A percentile compares a stretch with the other conserved stretches of the same genome.
These are phyloP conservation scores for Acidomyces sp. DNA, from an alignment of 495 filamentous ascomycete species.

Conservation along the genomic window DNA sequence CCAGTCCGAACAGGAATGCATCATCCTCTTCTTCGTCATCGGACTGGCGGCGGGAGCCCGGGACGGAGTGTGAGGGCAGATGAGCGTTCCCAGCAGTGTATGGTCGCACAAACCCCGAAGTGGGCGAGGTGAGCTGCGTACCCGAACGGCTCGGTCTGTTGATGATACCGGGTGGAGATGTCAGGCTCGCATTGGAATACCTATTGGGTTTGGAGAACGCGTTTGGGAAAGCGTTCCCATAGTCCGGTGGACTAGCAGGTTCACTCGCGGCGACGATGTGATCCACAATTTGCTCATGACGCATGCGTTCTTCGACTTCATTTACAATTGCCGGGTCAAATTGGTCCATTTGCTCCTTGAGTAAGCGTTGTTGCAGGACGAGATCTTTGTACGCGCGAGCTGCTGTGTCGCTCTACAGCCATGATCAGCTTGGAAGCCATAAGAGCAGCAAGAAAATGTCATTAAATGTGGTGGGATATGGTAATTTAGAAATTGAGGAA, in stretches of 20 bases:
- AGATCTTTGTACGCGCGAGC: slow-evolving; percentile 73
- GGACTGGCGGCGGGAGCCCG: slow-evolving; percentile 70
- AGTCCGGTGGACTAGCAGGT: slow-evolving; percentile 94
- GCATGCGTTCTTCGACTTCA: slow-evolving; percentile 69
- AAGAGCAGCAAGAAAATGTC: too few species aligned
- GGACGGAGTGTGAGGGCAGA: slow-evolving; percentile 68
- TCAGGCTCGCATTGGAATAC: slow-evolving; percentile 71
- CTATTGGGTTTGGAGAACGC: slow-evolving; percentile 47
- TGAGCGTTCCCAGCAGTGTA: slow-evolving; percentile 36
- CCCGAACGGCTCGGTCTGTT: slow-evolving; percentile 60
- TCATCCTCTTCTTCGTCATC: slow-evolving; percentile 65
- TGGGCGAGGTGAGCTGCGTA: slow-evolving; percentile 55
- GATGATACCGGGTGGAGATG: slow-evolving; percentile 63
- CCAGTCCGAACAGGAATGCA: slow-evolving; percentile 37
- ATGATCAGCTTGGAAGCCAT: too few species aligned
- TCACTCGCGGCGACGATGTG: slow-evolving; percentile 60
- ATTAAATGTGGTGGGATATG: too few species aligned
- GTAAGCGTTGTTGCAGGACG: slow-evolving; percentile 68
- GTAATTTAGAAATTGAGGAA: too few species aligned
- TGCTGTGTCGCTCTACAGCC: slow-evolving; percentile 92
- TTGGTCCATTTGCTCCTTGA: slow-evolving; percentile 77
- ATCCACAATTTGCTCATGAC: slow-evolving; percentile 64
- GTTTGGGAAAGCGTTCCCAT: slow-evolving; percentile 42
- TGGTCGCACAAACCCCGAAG: slow-evolving; percentile 39
- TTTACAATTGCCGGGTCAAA: slow-evolving; percentile 67